Evolutionary conservation across 2,329 filamentous ascomycete genomes (phyloP).

Genomic region (Stromatinia cepivora): DNA sequence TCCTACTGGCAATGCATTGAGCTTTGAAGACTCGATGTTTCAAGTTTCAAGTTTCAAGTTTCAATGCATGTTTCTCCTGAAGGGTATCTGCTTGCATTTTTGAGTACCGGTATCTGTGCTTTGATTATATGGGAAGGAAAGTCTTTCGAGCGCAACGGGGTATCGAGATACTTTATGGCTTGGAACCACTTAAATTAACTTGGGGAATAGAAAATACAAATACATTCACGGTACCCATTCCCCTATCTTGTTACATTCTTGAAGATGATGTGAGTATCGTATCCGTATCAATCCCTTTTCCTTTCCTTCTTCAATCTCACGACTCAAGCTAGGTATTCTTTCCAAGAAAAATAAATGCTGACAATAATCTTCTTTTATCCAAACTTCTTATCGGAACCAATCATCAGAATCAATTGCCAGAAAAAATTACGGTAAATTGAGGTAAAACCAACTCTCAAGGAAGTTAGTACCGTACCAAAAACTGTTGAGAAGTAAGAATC

Average conservation of each 20-base stretch:
- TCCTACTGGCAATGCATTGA: background rate
- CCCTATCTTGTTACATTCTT: background rate
- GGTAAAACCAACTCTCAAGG: background rate
- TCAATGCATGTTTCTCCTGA: background rate
- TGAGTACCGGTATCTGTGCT: background rate
- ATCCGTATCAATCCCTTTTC: background rate
- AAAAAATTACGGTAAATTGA: background rate
- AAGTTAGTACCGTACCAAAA: background rate
- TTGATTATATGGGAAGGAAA: too few relatives aligned
- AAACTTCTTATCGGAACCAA: background rate
- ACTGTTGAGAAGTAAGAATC: conserved; percentile 10
- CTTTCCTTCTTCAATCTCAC: background rate
- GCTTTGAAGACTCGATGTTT: background rate
- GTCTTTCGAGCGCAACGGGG: background rate
- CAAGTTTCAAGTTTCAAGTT: background rate
- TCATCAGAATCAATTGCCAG: background rate
- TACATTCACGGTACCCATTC: rapidly evolving
- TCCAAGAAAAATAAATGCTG: background rate
- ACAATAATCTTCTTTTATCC: background rate
- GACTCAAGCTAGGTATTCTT: background rate
- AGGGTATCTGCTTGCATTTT: background rate
- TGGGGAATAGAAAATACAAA: background rate
- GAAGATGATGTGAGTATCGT: too few relatives aligned
- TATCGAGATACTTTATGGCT: background rate
- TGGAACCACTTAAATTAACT: background rate